phyloP scores from a whole-genome alignment of 176 grass and related monocot genomes.

The Carex scoparia region DNA sequence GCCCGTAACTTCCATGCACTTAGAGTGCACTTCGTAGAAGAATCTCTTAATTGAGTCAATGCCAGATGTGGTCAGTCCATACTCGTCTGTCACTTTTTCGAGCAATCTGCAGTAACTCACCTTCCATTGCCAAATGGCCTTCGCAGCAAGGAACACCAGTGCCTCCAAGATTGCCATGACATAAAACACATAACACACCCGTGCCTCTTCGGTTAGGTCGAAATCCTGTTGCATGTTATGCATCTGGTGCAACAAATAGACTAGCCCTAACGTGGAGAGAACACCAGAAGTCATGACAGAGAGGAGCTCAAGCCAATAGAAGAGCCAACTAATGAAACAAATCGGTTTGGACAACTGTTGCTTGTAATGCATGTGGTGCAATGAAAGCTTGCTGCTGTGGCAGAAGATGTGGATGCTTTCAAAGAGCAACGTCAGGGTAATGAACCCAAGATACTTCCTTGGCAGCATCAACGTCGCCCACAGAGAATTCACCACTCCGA shows the following conservation, averaged over 20 bases:
- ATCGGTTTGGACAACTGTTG: conserved; percentile 25
- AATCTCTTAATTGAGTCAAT: no score
- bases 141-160: no score
- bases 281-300: conserved; percentile 45
- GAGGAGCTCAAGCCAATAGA: conserved; percentile 54
- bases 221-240: conserved; percentile 22
- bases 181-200: no score
- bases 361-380: conserved; percentile 34
- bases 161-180: no score
- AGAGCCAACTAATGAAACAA: conserved; percentile 31
- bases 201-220: no score
- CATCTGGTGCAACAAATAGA: background rate
- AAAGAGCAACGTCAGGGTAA: conserved; percentile 59
- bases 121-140: no score
- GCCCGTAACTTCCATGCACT: no score
- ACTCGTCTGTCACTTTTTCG: no score
- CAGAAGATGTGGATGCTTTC: conserved; percentile 64
- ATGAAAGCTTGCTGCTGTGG: conserved; percentile 84
- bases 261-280: conserved; percentile 40
- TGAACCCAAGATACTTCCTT: conserved; percentile 55
- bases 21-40: no score
- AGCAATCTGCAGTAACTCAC: no score
- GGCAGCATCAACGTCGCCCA: conserved; percentile 74
- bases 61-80: no score
- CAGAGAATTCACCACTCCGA: conserved; percentile 63